Evolutionary conservation across 371 early-diverging fungal genomes (phyloP), one percentile per base, ranked within the genome.

Genomic region (Mucor ambiguus): DNA sequence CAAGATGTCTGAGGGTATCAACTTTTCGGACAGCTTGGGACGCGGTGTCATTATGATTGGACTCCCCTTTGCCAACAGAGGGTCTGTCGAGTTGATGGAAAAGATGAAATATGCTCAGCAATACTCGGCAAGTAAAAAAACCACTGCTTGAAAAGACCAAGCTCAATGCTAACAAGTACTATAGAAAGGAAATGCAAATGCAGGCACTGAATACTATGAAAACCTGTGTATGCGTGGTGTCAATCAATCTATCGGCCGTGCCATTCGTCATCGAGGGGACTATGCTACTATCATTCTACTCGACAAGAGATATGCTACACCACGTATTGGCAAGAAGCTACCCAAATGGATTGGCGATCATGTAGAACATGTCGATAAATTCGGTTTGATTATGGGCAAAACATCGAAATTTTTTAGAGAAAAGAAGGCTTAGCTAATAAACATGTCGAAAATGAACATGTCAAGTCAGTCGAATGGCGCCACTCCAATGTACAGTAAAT

Each of bases 1-100:
- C 8, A 94, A 92, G 71, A 86, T 99, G 86, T 95, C 95, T 63
- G 99, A 99, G 79, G 99, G 99, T 5, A 97, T 99, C 73, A 97
- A 99, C 73, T 98, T 97, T 60, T 89, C 93, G 5, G 96, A 96
- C 67, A 85, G 87, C 14, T 68, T 96, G 60, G 96, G 94, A 9
- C 82, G 90, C 64, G 91, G 91, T 5, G 89, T 98, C 0, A 86
- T 98, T 22, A 92, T 97, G 87, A 71, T 95, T 16, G 98, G 97
- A 0, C 76, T 97, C 59, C 97, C 98, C 10, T 95, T 89, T 74
- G 93, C 96, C 2, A 93, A 90, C 64, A 70, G 87, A 44, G 78
- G 74, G 0, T 90, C 91, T 5, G 77, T 85, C 0, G 94, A 95
- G 67, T 82, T 97, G 7, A 69, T 78, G 22, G 96, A 95, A 73